A percentile compares a stretch with the other conserved stretches of the same genome.
Evolutionary conservation across 1,284 basidiomycete species (phyloP).

Genomic region (Boletus semigastroideus): DNA sequence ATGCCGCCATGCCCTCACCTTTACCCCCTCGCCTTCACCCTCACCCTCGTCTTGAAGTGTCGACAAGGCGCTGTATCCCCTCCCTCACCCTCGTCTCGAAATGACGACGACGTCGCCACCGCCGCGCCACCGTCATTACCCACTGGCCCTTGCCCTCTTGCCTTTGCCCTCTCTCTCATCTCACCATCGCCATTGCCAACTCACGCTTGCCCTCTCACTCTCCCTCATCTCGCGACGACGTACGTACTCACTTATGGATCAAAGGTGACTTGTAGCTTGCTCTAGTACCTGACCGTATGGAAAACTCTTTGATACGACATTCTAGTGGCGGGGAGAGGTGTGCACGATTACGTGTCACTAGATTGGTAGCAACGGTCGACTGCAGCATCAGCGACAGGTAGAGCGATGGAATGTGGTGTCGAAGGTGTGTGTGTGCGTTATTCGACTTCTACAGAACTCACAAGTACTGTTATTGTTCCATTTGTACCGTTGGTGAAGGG

Average conservation of each 20-base stretch:
- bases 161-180: too few species aligned
- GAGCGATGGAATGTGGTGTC: conserved; percentile 84
- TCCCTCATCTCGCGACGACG: not conserved
- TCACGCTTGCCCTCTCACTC: too few species aligned
- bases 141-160: too few species aligned
- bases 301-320: conserved; percentile 39
- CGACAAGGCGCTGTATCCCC: too few species aligned
- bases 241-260: conserved; percentile 69
- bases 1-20: too few species aligned
- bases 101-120: too few species aligned
- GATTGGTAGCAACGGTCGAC: conserved; percentile 61
- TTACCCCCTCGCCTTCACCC: too few species aligned
- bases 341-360: conserved; percentile 49
- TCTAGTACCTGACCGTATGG: conserved; percentile 5
- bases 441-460: conserved; percentile 2
- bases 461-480: conserved; percentile 76
- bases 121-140: too few species aligned
- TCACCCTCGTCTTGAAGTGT: too few species aligned
- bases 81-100: too few species aligned
- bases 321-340: conserved; percentile 90
- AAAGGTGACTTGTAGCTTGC: conserved; percentile 45
- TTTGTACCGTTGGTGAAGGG: conserved; percentile 63
- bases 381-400: conserved; percentile 82
- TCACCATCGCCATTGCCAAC: too few species aligned
- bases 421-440: conserved; percentile 49